A percentile compares a stretch with the other conserved stretches of the same genome.
These are phyloP conservation scores for Zanthoxylum bungeanum DNA, from an alignment of 345 rosid species.

Conservation along the genomic window DNA sequence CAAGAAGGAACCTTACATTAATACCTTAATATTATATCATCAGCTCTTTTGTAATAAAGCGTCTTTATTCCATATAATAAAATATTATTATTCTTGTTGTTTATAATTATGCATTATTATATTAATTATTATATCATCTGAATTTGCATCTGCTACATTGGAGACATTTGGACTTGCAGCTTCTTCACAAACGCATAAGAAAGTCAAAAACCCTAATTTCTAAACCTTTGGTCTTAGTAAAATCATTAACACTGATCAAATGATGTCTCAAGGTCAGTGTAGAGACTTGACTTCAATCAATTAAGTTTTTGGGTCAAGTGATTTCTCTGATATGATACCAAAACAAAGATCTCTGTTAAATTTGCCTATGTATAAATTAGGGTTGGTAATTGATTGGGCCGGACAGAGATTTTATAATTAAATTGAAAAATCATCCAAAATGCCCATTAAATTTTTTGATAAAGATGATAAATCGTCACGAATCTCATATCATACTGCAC, in stretches of 20 bases:
- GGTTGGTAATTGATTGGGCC: no score
- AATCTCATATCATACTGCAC: no score
- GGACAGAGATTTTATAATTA: no score
- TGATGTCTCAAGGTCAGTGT: neutral
- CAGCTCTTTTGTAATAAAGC: neutral
- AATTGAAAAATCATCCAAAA: no score
- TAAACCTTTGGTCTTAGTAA: neutral
- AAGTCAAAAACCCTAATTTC: neutral
- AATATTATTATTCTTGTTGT: neutral
- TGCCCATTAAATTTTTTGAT: no score
- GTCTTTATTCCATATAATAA: constrained; percentile 1
- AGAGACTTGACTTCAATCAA: no score
- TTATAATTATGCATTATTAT: no score
- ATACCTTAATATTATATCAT: constrained; percentile 13
- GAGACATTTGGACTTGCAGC: neutral
- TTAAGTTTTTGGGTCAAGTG: neutral
- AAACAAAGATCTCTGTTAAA: neutral
- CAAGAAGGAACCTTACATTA: constrained; percentile 35
- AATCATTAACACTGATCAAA: no score
- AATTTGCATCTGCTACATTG: neutral
- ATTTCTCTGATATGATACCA: no score
- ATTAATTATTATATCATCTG: no score
- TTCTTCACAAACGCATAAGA: neutral
- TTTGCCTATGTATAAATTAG: no score
- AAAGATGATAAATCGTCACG: no score